Percentiles rank a stretch among this genome's conserved stretches.
Evolutionary conservation across 2,329 filamentous ascomycete genomes (phyloP).

Genomic region (Cordyceps farinosa): DNA sequence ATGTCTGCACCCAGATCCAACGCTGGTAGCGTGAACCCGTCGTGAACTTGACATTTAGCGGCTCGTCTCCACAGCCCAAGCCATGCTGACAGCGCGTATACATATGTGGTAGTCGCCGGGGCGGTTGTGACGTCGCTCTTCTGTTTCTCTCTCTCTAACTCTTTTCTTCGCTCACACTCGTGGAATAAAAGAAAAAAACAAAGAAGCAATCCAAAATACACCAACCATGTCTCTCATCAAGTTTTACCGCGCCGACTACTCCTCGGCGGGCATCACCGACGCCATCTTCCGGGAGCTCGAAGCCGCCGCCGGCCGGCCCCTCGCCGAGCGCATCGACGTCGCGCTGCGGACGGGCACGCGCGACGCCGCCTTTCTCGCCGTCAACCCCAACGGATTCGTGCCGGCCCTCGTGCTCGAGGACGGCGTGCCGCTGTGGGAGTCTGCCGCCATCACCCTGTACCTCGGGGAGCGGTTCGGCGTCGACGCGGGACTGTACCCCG

Average conservation of each 20-base stretch:
- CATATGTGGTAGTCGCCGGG: neutral
- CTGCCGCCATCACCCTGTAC: constrained; percentile 19
- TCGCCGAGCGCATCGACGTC: constrained; percentile 15
- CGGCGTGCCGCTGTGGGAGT: constrained; percentile 17
- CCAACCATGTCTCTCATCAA: constrained; percentile 14
- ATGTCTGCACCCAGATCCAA: neutral
- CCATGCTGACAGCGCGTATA: neutral
- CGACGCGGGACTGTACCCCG: constrained; percentile 2
- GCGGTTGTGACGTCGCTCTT: neutral
- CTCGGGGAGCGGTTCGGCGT: constrained; percentile 13
- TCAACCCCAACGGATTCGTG: constrained; percentile 20
- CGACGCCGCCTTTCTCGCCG: constrained; percentile 6
- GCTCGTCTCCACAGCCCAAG: neutral
- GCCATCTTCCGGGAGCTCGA: constrained; percentile 19
- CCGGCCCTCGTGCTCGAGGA: constrained; percentile 16
- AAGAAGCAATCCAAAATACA: neutral
- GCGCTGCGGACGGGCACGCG: neutral
- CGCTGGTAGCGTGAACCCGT: constrained; percentile 3
- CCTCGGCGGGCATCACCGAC: constrained; percentile 15
- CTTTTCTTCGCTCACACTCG: neutral
- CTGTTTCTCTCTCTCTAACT: too few species aligned
- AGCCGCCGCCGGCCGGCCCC: neutral
- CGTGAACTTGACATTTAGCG: neutral
- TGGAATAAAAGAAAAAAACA: neutral
- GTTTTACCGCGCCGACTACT: constrained; percentile 17